Evolutionary conservation across 345 rosid genomes (phyloP).

Genomic region (Microcos paniculata): DNA sequence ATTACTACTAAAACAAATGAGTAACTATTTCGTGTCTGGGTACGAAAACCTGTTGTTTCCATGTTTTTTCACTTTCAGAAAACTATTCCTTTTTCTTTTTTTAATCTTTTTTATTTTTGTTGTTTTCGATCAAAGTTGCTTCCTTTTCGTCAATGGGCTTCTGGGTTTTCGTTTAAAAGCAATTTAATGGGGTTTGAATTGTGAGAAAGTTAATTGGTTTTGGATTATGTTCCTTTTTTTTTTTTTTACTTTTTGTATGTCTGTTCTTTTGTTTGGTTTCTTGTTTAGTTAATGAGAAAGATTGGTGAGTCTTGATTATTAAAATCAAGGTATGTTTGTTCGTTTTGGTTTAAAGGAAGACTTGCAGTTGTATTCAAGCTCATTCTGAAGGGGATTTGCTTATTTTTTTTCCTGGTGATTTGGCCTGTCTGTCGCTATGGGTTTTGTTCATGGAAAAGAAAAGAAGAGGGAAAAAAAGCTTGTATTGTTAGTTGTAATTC

Average conservation of each 20-base stretch:
- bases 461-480: background rate
- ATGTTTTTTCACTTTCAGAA: background rate
- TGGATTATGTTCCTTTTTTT: background rate
- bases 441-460: constrained; percentile 7
- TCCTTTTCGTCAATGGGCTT: constrained; percentile 3
- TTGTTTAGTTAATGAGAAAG: constrained; percentile 20
- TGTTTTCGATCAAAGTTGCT: constrained; percentile 10
- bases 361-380: background rate
- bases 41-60: constrained; percentile 2
- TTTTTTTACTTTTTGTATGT: background rate
- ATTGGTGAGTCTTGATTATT: background rate
- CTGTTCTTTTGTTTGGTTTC: constrained; percentile 19
- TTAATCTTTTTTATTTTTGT: background rate
- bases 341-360: background rate
- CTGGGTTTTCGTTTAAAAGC: constrained; percentile 6
- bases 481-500: constrained; percentile 7
- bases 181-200: constrained; percentile 22
- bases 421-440: constrained; percentile 6
- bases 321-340: constrained; percentile 8
- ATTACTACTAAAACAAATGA: background rate
- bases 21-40: background rate
- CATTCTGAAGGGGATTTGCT: background rate
- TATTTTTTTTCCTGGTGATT: background rate
- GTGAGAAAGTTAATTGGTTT: constrained; percentile 24
- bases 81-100: background rate